These are phyloP conservation scores for Sporothrix pseudoabietina DNA, from an alignment of 2,329 filamentous ascomycete species.

Conservation along the genomic window DNA sequence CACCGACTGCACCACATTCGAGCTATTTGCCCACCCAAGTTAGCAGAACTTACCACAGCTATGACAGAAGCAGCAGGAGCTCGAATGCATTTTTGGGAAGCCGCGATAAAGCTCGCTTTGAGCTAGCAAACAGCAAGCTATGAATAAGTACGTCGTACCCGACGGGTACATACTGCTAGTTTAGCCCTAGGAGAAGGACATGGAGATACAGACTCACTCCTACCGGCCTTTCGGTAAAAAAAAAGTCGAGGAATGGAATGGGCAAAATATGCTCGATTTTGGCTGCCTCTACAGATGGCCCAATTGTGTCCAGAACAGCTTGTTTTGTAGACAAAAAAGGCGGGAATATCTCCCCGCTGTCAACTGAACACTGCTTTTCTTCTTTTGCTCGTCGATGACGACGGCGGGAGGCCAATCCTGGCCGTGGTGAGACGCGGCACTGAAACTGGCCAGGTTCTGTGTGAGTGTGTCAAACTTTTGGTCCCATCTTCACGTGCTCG, in stretches of 20 bases:
- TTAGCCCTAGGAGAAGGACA: not conserved
- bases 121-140: not conserved
- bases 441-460: not conserved
- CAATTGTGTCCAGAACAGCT: not conserved
- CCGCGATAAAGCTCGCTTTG: too few species aligned
- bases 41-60: not conserved
- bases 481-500: slow-evolving; percentile 15
- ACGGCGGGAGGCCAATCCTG: not conserved
- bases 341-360: not conserved
- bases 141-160: not conserved
- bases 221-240: not conserved
- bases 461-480: not conserved
- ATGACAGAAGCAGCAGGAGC: not conserved
- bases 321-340: too few species aligned
- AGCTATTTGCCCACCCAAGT: slow-evolving; percentile 1
- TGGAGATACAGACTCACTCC: slow-evolving; percentile 8
- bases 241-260: not conserved
- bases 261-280: not conserved
- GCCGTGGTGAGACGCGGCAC: slow-evolving; percentile 2
- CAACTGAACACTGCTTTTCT: not conserved
- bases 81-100: too few species aligned
- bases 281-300: not conserved
- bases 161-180: not conserved
- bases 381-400: slow-evolving; percentile 11
- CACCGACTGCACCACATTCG: not conserved